Conservation (phyloP, 441 rosid species). For the Erysimum cheiri region DNA sequence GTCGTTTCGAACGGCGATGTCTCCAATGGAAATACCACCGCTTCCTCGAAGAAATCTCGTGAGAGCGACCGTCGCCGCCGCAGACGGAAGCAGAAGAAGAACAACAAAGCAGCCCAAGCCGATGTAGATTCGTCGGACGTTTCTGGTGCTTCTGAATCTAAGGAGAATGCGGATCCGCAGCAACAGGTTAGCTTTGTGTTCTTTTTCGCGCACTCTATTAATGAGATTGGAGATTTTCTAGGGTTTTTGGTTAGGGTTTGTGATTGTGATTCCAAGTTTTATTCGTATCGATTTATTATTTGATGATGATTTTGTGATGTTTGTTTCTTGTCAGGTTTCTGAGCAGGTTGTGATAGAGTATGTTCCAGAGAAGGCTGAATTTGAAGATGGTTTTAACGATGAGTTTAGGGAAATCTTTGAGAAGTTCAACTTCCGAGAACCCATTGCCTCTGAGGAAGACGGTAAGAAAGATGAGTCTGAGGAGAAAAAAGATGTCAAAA, state of each 20-base stretch:
- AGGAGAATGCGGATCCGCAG: constrained; percentile 62
- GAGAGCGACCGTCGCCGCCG: constrained; percentile 94
- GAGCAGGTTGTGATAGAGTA: constrained; percentile 87
- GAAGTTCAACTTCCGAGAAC: constrained; percentile 70
- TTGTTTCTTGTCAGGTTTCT: constrained; percentile 45
- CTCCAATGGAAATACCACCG: constrained; percentile 41
- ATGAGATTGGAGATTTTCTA: constrained; percentile 28
- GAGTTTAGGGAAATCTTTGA: constrained; percentile 86
- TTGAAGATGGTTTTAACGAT: constrained; percentile 80
- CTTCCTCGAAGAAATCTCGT: constrained; percentile 61
- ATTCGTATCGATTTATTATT: neutral
- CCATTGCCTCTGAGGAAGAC: constrained; percentile 65
- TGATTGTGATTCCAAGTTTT: neutral
- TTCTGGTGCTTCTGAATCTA: constrained; percentile 53
- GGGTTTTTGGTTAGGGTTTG: constrained; percentile 43
- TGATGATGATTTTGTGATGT: constrained; percentile 10
- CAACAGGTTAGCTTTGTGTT: constrained; percentile 52
- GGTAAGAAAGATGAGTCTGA: constrained; percentile 70
- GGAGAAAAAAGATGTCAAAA: constrained; percentile 61
- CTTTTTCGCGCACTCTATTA: neutral
- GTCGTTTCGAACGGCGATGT: constrained; percentile 60
- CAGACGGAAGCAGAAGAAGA: constrained; percentile 98
- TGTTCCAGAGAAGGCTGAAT: constrained; percentile 83
- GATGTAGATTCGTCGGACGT: constrained; percentile 48
- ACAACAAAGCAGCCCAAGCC: constrained; percentile 47